phyloP scores from a whole-genome alignment of 495 filamentous ascomycete genomes.

The Parathielavia appendiculata region DNA sequence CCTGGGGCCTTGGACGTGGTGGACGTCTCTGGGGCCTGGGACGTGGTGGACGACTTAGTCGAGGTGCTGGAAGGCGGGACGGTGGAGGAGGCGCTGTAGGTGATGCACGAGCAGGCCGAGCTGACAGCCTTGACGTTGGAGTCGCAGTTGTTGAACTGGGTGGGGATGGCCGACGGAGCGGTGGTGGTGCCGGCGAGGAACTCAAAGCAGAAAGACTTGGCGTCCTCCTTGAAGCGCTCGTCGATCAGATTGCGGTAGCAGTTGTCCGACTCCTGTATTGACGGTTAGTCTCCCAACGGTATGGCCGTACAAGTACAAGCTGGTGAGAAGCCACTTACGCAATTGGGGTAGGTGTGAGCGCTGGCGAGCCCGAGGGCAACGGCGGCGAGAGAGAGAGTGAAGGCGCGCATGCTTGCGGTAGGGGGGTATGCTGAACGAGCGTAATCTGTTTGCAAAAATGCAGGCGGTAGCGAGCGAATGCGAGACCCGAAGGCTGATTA shows the following conservation, averaged over 20 bases:
- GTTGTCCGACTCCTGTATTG: constrained; percentile 27
- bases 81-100: constrained; percentile 26
- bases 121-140: constrained; percentile 22
- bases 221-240: constrained; percentile 19
- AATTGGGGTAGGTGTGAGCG: constrained; percentile 31
- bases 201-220: constrained; percentile 24
- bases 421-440: constrained; percentile 8
- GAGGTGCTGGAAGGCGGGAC: constrained; percentile 5
- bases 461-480: constrained; percentile 20
- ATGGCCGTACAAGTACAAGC: too few relatives aligned
- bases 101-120: constrained; percentile 39
- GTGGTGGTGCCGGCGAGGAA: constrained; percentile 26
- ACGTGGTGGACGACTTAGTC: not conserved
- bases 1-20: not conserved
- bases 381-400: constrained; percentile 21
- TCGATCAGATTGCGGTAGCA: constrained; percentile 34
- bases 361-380: constrained; percentile 24
- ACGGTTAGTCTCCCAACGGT: constrained; percentile 6
- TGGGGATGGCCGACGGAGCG: constrained; percentile 22
- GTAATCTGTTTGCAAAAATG: constrained; percentile 5
- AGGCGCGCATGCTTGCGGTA: constrained; percentile 18
- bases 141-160: constrained; percentile 28
- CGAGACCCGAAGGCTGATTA: constrained; percentile 19
- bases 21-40: not conserved
- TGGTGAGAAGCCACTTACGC: constrained; percentile 21